Base-by-base conservation (phyloP, 2,329 filamentous ascomycete genomes). In the Alternaria brassicicola region DNA sequence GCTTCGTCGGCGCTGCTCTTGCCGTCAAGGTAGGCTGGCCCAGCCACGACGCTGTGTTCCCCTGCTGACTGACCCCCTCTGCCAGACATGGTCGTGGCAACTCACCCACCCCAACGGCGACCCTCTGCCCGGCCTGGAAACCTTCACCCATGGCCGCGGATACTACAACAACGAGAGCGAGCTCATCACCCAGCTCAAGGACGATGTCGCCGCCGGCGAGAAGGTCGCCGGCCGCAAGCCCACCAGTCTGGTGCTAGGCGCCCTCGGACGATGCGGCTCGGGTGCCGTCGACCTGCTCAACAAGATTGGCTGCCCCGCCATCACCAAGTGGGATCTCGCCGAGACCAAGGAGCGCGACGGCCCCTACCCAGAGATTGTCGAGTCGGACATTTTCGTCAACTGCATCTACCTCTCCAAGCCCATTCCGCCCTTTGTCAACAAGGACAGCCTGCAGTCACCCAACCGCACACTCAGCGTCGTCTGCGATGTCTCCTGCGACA, bases 261-360 rank as follows among this genome's bases (percentile, higher is more conserved):
- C 75, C 8, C 82, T 90, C n/a, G 89, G 91, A 38, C 88, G 93
- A 66, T 97, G 93, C 74, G 93, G 93, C 55, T 87, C 85, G 43
- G 94, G 94, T 61, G 93, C 93, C 19, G 88, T 94, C 35, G 90
- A 96, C 68, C 82, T 94, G 58, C 91, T 90, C 76, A 81, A 86
- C 67, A 88, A 89, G 78, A 89, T 88, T 13, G 93, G 93, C 56
- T 83, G 94, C 48, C 83, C 87, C 13, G 84, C 86, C 21, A 89
- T 97, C 69, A 78, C 88, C 59, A 82, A 87, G 77, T 89, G 88
- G 87, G 93, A 97, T 81, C 85, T 96, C 75, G 85, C 85, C 30
- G 92, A 97, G 84, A 96, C 92, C 49, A 78, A 75, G 48, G 61
- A 80, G 76, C 79, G 82, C 64, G 76, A 82, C 54, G 92, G 92